Conservation (phyloP, 352 stramenopile genomes). For the Phytopythium kandeliae region DNA sequence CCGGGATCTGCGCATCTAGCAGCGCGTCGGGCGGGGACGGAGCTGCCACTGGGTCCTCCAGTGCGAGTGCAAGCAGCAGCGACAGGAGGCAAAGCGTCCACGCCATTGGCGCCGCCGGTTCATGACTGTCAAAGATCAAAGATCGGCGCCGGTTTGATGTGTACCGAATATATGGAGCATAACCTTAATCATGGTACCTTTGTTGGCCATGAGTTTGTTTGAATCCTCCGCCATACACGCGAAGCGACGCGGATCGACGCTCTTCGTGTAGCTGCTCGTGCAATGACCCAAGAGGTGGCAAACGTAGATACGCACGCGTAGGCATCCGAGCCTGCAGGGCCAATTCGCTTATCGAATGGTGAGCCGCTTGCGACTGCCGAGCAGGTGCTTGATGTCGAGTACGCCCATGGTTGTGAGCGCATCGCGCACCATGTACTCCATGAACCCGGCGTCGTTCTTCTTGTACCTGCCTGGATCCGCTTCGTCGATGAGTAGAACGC, state of each 20-base stretch:
- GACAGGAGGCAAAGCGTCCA: neutral
- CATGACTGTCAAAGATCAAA: too few relatives aligned
- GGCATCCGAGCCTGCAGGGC: too few relatives aligned
- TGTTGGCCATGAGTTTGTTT: too few relatives aligned
- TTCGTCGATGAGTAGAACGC: conserved; percentile 21
- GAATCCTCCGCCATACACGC: too few relatives aligned
- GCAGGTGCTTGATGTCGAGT: conserved; percentile 28
- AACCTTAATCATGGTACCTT: neutral
- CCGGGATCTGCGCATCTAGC: conserved; percentile 5
- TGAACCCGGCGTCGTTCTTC: conserved; percentile 13
- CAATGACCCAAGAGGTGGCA: neutral
- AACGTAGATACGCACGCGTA: too few relatives aligned
- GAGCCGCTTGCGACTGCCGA: conserved; percentile 42
- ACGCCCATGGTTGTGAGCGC: conserved; percentile 22
- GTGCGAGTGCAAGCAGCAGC: neutral
- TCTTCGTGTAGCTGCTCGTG: too few relatives aligned
- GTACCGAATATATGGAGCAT: neutral
- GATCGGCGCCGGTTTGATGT: too few relatives aligned
- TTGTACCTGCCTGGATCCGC: conserved; percentile 9
- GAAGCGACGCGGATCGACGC: neutral
- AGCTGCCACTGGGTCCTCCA: too few relatives aligned
- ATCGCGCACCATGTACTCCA: conserved; percentile 23
- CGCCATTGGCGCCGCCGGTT: neutral
- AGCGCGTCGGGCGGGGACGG: neutral
- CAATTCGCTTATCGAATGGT: conserved; percentile 12